Evolutionary conservation across 2,329 filamentous ascomycete genomes (phyloP).

Genomic region (Penicillium sp.): DNA sequence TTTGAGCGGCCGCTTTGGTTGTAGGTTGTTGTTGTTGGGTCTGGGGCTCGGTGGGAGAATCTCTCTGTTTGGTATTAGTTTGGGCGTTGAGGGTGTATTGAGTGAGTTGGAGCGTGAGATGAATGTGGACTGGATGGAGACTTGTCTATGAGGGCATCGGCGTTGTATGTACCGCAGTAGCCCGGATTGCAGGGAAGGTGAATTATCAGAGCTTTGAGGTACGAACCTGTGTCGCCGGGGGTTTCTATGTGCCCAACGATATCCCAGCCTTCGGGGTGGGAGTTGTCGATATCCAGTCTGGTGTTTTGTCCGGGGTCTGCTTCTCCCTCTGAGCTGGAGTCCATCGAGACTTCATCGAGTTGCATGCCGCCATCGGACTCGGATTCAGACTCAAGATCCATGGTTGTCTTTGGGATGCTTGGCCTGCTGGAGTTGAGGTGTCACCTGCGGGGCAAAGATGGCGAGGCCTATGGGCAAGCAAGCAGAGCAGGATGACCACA

Average conservation of each 20-base stretch:
- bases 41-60: background rate
- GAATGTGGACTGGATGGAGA: background rate
- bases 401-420: slow-evolving; percentile 17
- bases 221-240: background rate
- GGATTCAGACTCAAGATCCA: slow-evolving; percentile 15
- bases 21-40: slow-evolving; percentile 1
- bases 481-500: too few species aligned
- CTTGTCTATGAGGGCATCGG: too few species aligned
- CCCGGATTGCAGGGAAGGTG: too few species aligned
- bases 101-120: background rate
- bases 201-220: too few species aligned
- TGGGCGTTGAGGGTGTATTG: too few species aligned
- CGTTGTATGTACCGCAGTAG: too few species aligned
- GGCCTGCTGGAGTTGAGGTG: slow-evolving; percentile 14
- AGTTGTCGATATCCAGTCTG: background rate
- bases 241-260: background rate
- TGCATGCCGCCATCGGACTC: slow-evolving; percentile 28
- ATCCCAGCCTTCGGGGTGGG: background rate
- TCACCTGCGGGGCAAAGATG: background rate
- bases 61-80: background rate
- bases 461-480: too few species aligned
- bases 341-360: slow-evolving; percentile 5
- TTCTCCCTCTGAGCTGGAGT: background rate
- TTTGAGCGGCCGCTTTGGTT: background rate
- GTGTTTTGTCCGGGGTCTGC: background rate